Evolutionary conservation across 1,284 basidiomycete species (phyloP), one percentile per base, ranked within the genome.

Genomic region (Volvariella surrecta): DNA sequence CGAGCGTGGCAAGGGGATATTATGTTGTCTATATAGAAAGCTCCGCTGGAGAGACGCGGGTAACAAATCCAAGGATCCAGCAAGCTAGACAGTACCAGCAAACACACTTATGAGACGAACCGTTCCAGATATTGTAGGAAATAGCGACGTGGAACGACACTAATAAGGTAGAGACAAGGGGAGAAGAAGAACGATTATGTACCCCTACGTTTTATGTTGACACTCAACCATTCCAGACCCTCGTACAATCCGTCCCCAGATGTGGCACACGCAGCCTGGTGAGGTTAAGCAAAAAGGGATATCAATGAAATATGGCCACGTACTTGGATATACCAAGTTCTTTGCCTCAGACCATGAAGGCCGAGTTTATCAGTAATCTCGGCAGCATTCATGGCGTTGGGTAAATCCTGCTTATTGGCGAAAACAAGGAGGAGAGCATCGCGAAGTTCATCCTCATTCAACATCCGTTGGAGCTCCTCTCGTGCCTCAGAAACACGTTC

Each of bases 331-430:
- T 95, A 99, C 95, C 94, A 97, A 52, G 88, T 89, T 72, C 96
- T 79, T 74, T 98, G 89, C 64, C 93, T 86, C 61, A 99, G 82
- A 50, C 90, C 89, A 66, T 98, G 95, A 48, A 99, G 82, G 52
- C 96, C 96, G 54, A 99, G 90, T 71, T 99, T 99, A 71, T 99
- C 96, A 50, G 96, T 99, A 63, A 99, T 97, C 70, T 99, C 96
- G 52, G 96, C 91, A 31, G 96, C 95, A 66, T 95, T 97, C 95
- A 99, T 99, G 52, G 96, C 96, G 64, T 97, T 96, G 54, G 94
- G 94, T 57, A 97, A 71, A 81, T 97, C 94, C 69, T 97, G 94
- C 74, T 97, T 98, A 83, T 99, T 98, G 64, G 94, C 94, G 59
- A 96, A 99, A 58, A 99, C 96, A 54, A 99, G 84, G 56, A 99